Percentiles rank a stretch among this genome's conserved stretches.
phyloP scores from a whole-genome alignment of 179 eudicot species.

The Beta macrorhiza region DNA sequence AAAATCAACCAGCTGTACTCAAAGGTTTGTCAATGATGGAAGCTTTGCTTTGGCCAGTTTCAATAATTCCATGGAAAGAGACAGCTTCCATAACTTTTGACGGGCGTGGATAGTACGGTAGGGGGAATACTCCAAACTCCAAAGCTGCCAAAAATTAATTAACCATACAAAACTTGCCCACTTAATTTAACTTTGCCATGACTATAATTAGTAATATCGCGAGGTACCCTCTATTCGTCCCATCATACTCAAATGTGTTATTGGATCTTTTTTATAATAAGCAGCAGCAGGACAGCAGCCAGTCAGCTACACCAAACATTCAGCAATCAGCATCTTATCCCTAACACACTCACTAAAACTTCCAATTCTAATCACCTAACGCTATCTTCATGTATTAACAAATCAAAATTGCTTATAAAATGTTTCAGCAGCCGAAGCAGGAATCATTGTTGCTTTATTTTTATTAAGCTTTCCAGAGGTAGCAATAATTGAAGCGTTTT shows the following conservation, averaged over 20 bases:
- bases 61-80: conserved; percentile 15
- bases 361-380: conserved; percentile 19
- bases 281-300: background rate
- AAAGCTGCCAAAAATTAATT: conserved; percentile 17
- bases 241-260: conserved; percentile 10
- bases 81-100: conserved; percentile 22
- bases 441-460: background rate
- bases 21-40: conserved; percentile 14
- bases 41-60: background rate
- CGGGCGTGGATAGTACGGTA: conserved; percentile 21
- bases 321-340: conserved; percentile 23
- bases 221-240: conserved; percentile 13
- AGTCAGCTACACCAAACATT: conserved; percentile 20
- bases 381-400: conserved; percentile 8
- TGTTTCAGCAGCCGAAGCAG: conserved; percentile 9
- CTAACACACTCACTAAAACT: conserved; percentile 5
- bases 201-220: conserved; percentile 7
- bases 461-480: background rate
- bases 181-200: conserved; percentile 4
- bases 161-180: conserved; percentile 25
- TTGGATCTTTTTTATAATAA: background rate
- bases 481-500: background rate
- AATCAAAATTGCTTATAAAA: background rate
- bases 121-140: conserved; percentile 12
- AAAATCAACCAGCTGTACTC: conserved; percentile 21